A percentile compares a stretch with the other conserved stretches of the same genome.
These are phyloP conservation scores for Tuber melanosporum DNA, from an alignment of 495 filamentous ascomycete genomes.

Conservation along the genomic window DNA sequence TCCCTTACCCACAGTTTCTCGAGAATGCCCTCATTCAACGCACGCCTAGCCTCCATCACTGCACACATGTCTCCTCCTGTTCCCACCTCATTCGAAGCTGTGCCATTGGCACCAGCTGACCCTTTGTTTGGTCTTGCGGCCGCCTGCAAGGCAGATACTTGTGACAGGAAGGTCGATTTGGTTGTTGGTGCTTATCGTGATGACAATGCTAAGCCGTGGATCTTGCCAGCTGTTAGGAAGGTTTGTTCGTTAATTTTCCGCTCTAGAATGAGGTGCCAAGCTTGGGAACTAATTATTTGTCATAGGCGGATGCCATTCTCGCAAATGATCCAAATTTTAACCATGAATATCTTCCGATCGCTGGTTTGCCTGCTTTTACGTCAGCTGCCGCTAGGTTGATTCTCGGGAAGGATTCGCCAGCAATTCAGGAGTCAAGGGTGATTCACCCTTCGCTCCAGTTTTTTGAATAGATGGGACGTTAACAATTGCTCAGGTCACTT, in stretches of 20 bases:
- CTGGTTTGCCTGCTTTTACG: conserved; percentile 76
- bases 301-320: conserved; percentile 79
- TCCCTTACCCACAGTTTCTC: neutral
- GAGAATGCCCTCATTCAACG: conserved; percentile 23
- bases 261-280: neutral
- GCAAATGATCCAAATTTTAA: conserved; percentile 82
- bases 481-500: conserved; percentile 47
- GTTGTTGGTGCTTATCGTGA: conserved; percentile 96
- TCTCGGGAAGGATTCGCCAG: conserved; percentile 70
- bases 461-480: neutral
- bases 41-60: conserved; percentile 44
- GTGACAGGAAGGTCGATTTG: conserved; percentile 84
- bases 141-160: conserved; percentile 76
- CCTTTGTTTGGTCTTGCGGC: conserved; percentile 90
- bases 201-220: conserved; percentile 95
- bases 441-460: conserved; percentile 20
- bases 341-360: conserved; percentile 97
- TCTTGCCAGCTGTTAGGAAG: conserved; percentile 93
- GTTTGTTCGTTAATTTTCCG: conserved; percentile 47
- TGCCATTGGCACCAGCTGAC: conserved; percentile 90
- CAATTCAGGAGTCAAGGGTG: conserved; percentile 75
- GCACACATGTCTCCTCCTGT: conserved; percentile 49
- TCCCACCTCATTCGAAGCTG: conserved; percentile 61
- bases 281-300: neutral
- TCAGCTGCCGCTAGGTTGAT: conserved; percentile 83